Base-by-base conservation (phyloP, 768 basidiomycete genomes). In the Lentinula guzmanii region DNA sequence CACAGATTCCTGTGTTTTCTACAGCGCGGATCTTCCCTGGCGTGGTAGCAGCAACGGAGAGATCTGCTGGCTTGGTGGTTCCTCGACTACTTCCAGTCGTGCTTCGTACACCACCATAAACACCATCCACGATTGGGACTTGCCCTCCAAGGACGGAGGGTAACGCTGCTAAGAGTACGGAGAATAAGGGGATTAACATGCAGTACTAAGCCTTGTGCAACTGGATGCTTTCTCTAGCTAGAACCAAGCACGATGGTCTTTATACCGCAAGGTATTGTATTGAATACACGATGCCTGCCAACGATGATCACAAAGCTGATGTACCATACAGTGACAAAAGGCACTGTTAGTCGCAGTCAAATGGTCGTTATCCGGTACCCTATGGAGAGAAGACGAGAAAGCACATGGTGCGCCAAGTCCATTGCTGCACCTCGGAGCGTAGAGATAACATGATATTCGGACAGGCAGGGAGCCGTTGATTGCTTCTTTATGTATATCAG, bases 1-100 rank as follows among this genome's bases (percentile, higher is more conserved):
- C 83, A 69, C 86, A 87, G 39, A 87, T 69, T 9, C 85, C 83
- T 5, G 84, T 84, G 64, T 87, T 86, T 65, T 86, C 82, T 2
- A 78, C 76, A 13, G 83, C 75, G 6, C 86, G 80, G 35, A 86
- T 76, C 42, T 57, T 55, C 3, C 67, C 67, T 10, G 67, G 65
- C 1, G 67, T 67, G 18, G 66, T 65, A 28, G 65, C 65, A 21
- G 65, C 55, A 7, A 61, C 45, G 46, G 53, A 48, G 10, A 59
- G 52, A 37, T 31, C 42, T 31, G 55, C 55, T 9, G 54, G n/a
- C 33, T 59, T 52, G 58, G 48, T 13, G n/a, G 52, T 24, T 18
- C 33, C 52, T 13, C 18, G 31, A 52, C 57, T 37, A 11, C 28
- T 59, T 35, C 5, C 10, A 11, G 35, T 35, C 8, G 39, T 15